Conservation (phyloP, 306 rosid genomes). For the Trichosanthes cucumerina region DNA sequence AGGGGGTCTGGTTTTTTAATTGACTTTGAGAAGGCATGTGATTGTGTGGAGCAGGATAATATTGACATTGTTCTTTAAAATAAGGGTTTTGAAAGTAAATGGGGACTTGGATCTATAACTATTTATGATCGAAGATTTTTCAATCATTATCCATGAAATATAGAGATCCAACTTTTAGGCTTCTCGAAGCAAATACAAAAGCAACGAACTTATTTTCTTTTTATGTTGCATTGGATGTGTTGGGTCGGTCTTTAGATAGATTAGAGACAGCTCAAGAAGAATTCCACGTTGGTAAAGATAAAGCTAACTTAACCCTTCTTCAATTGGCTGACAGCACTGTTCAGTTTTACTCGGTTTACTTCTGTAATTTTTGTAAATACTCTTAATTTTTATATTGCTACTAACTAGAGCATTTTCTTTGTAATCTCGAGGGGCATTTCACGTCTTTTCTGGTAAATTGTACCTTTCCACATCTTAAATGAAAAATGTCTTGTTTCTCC, state of each 20-base stretch:
- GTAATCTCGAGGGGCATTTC: background rate
- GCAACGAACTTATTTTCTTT: background rate
- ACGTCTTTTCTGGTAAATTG: background rate
- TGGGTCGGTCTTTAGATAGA: background rate
- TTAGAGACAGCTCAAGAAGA: background rate
- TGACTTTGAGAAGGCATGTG: background rate
- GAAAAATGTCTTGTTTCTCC: background rate
- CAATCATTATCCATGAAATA: background rate
- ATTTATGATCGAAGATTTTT: background rate
- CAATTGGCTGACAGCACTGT: background rate
- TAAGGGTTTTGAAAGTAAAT: background rate
- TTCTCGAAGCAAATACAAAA: background rate
- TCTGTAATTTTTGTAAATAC: background rate
- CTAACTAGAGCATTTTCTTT: background rate
- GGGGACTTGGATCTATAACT: background rate
- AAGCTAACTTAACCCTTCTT: background rate
- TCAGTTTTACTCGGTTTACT: background rate
- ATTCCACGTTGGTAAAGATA: background rate
- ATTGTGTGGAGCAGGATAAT: background rate
- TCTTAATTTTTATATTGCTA: background rate
- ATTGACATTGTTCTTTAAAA: background rate
- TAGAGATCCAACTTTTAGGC: background rate
- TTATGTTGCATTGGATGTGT: background rate
- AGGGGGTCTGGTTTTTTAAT: background rate
- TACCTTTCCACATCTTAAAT: background rate